A percentile compares a stretch with the other conserved stretches of the same genome.
These are phyloP conservation scores for Penicillium sp. DNA, from an alignment of 2,329 filamentous ascomycete genomes.

Conservation along the genomic window DNA sequence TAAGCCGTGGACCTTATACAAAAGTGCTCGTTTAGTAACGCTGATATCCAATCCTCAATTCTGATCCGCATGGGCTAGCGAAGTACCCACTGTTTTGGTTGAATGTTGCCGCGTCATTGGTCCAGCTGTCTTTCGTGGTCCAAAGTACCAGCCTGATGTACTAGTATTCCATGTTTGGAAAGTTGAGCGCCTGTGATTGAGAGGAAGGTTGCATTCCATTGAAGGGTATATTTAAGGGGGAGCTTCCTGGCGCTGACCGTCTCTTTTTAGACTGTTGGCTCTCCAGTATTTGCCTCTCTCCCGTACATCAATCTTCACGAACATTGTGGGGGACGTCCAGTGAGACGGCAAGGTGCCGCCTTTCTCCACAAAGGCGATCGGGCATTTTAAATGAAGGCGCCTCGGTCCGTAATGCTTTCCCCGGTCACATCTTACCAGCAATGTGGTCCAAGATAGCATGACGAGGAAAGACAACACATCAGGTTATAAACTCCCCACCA, in stretches of 20 bases:
- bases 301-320: constrained; percentile 13
- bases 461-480: constrained; percentile 7
- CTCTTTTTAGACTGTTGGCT: constrained; percentile 10
- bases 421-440: constrained; percentile 16
- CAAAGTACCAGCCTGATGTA: too few relatives aligned
- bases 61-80: too few relatives aligned
- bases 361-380: constrained; percentile 7
- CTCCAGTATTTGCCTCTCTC: constrained; percentile 12
- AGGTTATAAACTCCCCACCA: constrained; percentile 16
- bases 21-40: too few relatives aligned
- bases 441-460: constrained; percentile 15
- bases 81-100: too few relatives aligned
- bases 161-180: too few relatives aligned
- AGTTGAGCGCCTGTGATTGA: too few relatives aligned
- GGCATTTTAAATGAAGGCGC: constrained; percentile 8
- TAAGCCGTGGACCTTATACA: background rate
- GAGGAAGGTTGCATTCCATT: constrained; percentile 7
- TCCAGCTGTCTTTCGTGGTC: too few relatives aligned
- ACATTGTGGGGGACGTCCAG: constrained; percentile 9
- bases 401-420: constrained; percentile 19
- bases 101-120: too few relatives aligned
- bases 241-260: constrained; percentile 3
- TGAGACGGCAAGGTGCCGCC: constrained; percentile 8
- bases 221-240: constrained; percentile 12
- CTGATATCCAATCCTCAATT: background rate